Conservation (phyloP, 108 stramenopile genomes). For the Nannochloropsis oceanica region DNA sequence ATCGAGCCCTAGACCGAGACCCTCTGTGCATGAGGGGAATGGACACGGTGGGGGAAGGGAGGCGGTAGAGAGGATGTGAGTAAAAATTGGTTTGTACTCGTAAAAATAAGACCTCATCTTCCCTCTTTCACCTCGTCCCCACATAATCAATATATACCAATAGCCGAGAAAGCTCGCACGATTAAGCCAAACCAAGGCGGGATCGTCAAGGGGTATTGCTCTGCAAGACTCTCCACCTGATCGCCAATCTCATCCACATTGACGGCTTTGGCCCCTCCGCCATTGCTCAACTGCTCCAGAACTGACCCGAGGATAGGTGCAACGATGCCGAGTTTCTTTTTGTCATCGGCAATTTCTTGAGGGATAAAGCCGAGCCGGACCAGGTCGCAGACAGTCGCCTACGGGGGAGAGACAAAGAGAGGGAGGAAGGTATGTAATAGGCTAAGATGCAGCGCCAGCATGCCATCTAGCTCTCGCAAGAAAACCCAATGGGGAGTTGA, state of each 20-base stretch:
- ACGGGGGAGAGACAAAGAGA: not conserved
- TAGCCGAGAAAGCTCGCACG: not conserved
- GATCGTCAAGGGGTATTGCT: constrained; percentile 22
- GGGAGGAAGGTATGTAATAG: no score
- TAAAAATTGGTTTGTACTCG: not conserved
- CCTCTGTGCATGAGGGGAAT: constrained; percentile 75
- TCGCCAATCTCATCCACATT: constrained; percentile 65
- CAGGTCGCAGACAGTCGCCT: constrained; percentile 66
- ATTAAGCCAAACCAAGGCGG: constrained; percentile 6
- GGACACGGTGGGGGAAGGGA: constrained; percentile 75
- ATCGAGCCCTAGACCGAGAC: constrained; percentile 77
- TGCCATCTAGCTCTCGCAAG: no score
- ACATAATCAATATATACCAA: not conserved
- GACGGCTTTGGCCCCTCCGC: constrained; percentile 74
- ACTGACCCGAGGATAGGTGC: constrained; percentile 23
- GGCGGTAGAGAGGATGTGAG: constrained; percentile 45
- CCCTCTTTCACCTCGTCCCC: not conserved
- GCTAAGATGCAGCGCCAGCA: no score
- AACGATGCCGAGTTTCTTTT: constrained; percentile 62
- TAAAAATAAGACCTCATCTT: not conserved
- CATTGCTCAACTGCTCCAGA: constrained; percentile 40
- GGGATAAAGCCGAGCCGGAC: constrained; percentile 75
- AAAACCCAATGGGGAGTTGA: no score
- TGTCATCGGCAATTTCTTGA: constrained; percentile 60
- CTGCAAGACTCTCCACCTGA: constrained; percentile 13